phyloP scores from a whole-genome alignment of 148 eudicot genomes.

The Polygonum aviculare region DNA sequence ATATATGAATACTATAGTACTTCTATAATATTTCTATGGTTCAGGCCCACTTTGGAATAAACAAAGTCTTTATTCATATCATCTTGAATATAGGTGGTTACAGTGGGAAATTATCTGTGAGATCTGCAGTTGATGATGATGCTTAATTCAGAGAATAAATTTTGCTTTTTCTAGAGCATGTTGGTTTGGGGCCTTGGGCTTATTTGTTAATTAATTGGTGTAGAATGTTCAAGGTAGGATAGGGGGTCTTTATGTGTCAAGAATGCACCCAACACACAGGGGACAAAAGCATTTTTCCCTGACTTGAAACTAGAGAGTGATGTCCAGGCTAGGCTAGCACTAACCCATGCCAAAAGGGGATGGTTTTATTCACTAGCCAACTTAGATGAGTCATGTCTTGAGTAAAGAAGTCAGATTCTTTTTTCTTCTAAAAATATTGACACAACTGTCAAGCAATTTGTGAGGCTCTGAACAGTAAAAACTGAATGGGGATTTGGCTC shows the following conservation, averaged over 20 bases:
- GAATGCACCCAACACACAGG: conserved; percentile 5
- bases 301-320: background rate
- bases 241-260: background rate
- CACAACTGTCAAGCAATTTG: background rate
- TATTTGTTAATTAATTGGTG: background rate
- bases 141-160: background rate
- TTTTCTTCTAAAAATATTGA: too few relatives aligned
- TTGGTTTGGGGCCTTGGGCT: background rate
- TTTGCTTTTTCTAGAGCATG: background rate
- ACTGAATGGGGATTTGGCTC: background rate
- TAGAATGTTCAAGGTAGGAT: background rate
- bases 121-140: conserved; percentile 7
- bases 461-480: background rate
- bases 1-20: background rate
- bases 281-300: conserved; percentile 3
- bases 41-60: background rate
- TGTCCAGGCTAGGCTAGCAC: conserved; percentile 7
- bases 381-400: background rate
- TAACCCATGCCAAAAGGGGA: background rate
- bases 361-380: background rate
- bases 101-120: background rate
- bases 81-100: background rate
- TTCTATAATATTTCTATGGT: background rate
- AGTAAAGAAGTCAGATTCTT: background rate
- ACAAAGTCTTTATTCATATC: conserved; percentile 1